Conservation (phyloP, 805 yeast genomes). For the Metschnikowia cerradonensis region DNA sequence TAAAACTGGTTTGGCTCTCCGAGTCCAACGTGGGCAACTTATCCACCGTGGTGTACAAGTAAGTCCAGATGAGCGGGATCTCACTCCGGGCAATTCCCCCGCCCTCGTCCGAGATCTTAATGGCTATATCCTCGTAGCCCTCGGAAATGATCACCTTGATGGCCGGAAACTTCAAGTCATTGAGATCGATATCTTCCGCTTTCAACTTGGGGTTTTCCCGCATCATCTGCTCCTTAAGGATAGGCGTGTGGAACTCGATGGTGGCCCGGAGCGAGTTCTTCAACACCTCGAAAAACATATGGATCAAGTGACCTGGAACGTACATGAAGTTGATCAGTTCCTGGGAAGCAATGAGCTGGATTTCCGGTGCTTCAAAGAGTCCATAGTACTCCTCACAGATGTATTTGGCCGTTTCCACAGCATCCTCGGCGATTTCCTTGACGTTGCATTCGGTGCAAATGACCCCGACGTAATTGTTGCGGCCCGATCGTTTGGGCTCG, state of each 20-base stretch:
- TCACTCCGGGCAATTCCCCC: slow-evolving; percentile 89
- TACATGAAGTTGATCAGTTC: slow-evolving; percentile 77
- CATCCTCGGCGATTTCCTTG: slow-evolving; percentile 78
- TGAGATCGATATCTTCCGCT: slow-evolving; percentile 40
- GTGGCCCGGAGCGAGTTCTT: slow-evolving; percentile 87
- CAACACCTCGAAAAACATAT: slow-evolving; percentile 84
- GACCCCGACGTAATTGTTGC: slow-evolving; percentile 77
- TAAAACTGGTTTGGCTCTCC: slow-evolving; percentile 60
- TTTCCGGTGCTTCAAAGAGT: slow-evolving; percentile 79
- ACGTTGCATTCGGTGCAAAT: slow-evolving; percentile 83
- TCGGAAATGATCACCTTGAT: slow-evolving; percentile 83
- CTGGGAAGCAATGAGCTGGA: slow-evolving; percentile 69
- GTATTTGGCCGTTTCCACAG: slow-evolving; percentile 84
- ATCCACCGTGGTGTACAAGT: slow-evolving; percentile 83
- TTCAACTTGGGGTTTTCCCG: slow-evolving; percentile 39
- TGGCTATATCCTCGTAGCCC: slow-evolving; percentile 87
- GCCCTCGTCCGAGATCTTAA: slow-evolving; percentile 88
- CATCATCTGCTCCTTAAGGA: slow-evolving; percentile 35
- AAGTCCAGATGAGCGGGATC: slow-evolving; percentile 85
- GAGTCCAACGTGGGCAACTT: slow-evolving; percentile 63
- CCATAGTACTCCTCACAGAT: slow-evolving; percentile 92
- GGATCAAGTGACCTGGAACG: slow-evolving; percentile 89
- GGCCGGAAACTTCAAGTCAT: slow-evolving; percentile 74
- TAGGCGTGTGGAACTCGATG: slow-evolving; percentile 69
- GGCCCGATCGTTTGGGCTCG: slow-evolving; percentile 8